These are phyloP conservation scores for Aspergillus ostianus DNA, from an alignment of 495 filamentous ascomycete species.

Conservation along the genomic window DNA sequence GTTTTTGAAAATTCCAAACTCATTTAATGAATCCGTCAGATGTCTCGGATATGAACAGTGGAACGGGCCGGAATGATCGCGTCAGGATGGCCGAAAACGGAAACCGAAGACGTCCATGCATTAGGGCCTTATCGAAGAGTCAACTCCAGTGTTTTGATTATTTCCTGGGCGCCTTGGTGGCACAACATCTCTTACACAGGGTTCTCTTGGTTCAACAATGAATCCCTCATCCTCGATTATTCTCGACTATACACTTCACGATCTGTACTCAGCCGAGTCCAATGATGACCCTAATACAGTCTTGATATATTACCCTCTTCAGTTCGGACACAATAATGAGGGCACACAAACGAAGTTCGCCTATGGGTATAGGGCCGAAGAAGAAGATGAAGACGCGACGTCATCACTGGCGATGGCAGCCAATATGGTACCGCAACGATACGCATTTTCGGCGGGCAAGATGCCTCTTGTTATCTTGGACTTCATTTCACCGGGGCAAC, in stretches of 20 bases:
- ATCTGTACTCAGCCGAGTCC: background rate
- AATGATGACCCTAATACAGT: background rate
- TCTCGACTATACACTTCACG: background rate
- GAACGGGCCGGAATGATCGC: background rate
- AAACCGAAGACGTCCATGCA: background rate
- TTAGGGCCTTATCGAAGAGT: too few relatives aligned
- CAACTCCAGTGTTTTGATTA: too few relatives aligned
- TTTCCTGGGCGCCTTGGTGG: too few relatives aligned
- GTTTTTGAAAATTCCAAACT: background rate
- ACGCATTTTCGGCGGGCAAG: background rate
- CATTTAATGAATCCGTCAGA: background rate
- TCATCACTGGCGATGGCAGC: background rate
- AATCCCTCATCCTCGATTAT: background rate
- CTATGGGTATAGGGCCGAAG: background rate
- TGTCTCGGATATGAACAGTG: background rate
- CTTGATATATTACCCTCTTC: background rate
- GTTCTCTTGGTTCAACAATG: too few relatives aligned
- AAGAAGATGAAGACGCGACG: background rate
- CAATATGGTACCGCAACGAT: background rate
- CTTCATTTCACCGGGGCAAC: background rate
- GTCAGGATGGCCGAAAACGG: background rate
- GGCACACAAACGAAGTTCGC: background rate
- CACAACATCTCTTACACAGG: too few relatives aligned
- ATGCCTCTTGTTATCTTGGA: background rate
- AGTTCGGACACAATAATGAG: background rate